A percentile compares a stretch with the other conserved stretches of the same genome.
Conservation (phyloP, 2,329 filamentous ascomycete species). For the Cladophialophora psammophila region DNA sequence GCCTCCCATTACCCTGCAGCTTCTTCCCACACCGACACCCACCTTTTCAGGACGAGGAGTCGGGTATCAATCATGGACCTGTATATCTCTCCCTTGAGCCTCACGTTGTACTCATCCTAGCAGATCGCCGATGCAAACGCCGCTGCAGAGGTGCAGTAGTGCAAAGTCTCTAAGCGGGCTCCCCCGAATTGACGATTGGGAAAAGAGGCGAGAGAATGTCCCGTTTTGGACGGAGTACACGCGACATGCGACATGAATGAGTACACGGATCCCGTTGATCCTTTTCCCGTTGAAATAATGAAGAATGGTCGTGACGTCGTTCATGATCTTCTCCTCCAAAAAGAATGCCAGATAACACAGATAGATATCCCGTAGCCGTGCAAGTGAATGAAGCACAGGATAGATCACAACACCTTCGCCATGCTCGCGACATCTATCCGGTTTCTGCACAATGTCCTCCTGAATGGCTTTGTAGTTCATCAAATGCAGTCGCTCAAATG, state of each 20-base stretch:
- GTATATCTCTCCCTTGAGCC: background rate
- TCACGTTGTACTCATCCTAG: background rate
- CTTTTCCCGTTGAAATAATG: no score
- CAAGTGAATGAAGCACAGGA: no score
- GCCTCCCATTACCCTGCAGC: no score
- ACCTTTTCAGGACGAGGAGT: no score
- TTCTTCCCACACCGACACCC: no score
- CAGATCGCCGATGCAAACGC: background rate
- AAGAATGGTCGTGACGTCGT: no score
- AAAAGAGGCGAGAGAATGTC: background rate
- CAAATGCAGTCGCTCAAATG: background rate
- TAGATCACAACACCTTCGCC: no score
- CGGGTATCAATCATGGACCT: background rate
- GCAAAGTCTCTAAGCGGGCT: background rate
- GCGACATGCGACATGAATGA: background rate
- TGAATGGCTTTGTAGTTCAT: background rate
- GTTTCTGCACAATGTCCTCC: background rate
- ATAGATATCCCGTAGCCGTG: no score
- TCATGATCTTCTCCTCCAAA: no score
- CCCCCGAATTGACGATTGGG: background rate
- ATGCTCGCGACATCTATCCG: background rate
- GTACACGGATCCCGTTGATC: no score
- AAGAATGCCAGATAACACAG: no score
- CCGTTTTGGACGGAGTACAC: background rate
- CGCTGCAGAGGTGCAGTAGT: background rate